Percentiles rank a stretch among this genome's conserved stretches.
These are phyloP conservation scores for Nematodospora valgi DNA, from an alignment of 805 yeast genomes.

Conservation along the genomic window DNA sequence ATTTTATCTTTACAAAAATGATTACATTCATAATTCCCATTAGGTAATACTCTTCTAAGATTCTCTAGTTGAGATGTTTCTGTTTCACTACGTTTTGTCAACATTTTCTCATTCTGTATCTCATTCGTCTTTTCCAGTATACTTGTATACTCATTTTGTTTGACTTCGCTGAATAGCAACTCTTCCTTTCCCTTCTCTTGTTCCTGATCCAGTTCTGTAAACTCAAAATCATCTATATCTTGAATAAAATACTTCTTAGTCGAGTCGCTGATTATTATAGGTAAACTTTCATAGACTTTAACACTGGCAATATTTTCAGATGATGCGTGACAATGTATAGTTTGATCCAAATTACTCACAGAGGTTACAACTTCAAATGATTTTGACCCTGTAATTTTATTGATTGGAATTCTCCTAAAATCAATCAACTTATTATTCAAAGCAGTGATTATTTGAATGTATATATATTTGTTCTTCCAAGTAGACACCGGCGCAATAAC, in stretches of 20 bases:
- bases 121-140: no score
- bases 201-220: conserved; percentile 4
- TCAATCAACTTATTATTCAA: conserved; percentile 32
- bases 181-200: neutral
- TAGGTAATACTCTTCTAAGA: conserved; percentile 13
- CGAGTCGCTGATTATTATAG: neutral
- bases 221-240: conserved; percentile 1
- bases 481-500: conserved; percentile 8
- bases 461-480: conserved; percentile 33
- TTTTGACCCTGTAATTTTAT: conserved; percentile 18
- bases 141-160: no score
- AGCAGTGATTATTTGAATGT: conserved; percentile 26
- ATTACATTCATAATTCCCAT: conserved; percentile 36
- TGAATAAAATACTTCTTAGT: neutral
- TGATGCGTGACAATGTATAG: conserved; percentile 24
- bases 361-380: conserved; percentile 22
- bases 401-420: conserved; percentile 37
- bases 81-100: no score
- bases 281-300: conserved; percentile 6
- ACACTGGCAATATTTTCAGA: conserved; percentile 41
- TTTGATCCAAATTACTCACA: conserved; percentile 15
- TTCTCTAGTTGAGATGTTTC: no score
- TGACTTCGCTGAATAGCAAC: no score
- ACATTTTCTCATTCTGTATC: no score
- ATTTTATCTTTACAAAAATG: conserved; percentile 40